Base-by-base conservation (phyloP, 2,329 filamentous ascomycete species). In the Mollisiaceae sp. region DNA sequence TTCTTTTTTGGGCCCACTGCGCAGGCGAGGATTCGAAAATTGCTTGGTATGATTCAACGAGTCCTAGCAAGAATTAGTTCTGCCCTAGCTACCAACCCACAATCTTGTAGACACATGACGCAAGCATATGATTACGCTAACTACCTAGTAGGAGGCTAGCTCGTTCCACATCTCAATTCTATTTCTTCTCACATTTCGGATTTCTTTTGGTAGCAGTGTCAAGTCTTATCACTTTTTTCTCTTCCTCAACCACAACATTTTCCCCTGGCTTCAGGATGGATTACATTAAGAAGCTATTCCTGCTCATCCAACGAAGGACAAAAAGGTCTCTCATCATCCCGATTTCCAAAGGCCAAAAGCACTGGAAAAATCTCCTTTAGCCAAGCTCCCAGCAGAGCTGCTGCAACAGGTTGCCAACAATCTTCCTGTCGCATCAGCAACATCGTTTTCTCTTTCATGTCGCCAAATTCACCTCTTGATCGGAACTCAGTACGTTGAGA, bases 391-490 rank as follows among this genome's bases (percentile, higher is more conserved):
- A 36, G 45, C 56, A 60, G 66, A 68, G 36, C 54, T 66, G 45
- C 38, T 68, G 11, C 61, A 62, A 57, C 61, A 68, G 6, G 43
- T 66, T 65, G 66, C 59, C 8, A 60, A 64, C 59, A 8, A 60
- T 56, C 66, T 68, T 60, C 64, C 64, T 57, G 2, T 60, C 54
- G 45, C 39, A 64, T 66, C 64, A 64, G 64, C 64, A 41, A 64
- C 20, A 64, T 66, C 62, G 36, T 65, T 68, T 60, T 65, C 66
- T 38, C 62, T 68, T 15, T 66, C 64, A 58, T 68, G 66, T 59
- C 59, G 66, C 27, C 47, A 64, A 18, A 62, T 68, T 57, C 36
- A 54, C 11, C 43, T 64, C 50, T 60, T 63, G 45, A 43, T 68
- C 38, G 66, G 62, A 63, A 66, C 61, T 59, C 58, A 45, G 61